A percentile compares a stretch with the other conserved stretches of the same genome.
These are phyloP conservation scores for Aegilops longissima DNA, from an alignment of 176 grass and related monocot species.

Conservation along the genomic window DNA sequence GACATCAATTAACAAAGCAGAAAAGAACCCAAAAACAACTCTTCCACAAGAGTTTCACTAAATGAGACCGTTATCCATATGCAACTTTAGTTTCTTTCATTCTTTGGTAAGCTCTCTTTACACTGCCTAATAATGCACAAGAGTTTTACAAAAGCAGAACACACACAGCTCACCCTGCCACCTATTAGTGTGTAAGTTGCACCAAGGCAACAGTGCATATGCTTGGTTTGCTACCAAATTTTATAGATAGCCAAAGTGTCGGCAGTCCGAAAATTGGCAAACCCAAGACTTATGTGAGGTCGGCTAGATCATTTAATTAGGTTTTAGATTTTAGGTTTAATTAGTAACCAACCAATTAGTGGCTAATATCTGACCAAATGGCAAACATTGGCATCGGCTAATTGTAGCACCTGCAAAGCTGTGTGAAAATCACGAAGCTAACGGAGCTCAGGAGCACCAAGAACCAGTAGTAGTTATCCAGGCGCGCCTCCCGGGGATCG, in stretches of 20 bases:
- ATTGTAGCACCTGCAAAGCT: constrained; percentile 53
- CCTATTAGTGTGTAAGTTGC: background rate
- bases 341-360: too few species aligned
- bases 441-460: constrained; percentile 58
- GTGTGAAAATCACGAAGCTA: constrained; percentile 58
- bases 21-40: background rate
- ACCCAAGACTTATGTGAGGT: too few species aligned
- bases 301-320: too few species aligned
- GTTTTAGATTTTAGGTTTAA: too few species aligned
- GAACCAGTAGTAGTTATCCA: constrained; percentile 82
- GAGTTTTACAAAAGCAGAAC: background rate
- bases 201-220: background rate
- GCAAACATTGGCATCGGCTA: background rate
- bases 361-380: too few species aligned
- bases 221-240: too few species aligned
- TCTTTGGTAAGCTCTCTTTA: background rate
- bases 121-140: background rate
- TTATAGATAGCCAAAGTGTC: too few species aligned
- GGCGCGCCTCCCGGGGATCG: constrained; percentile 48
- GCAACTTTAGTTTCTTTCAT: background rate
- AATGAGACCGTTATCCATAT: background rate
- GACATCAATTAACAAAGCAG: too few species aligned
- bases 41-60: background rate
- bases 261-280: too few species aligned
- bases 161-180: background rate